A percentile compares a stretch with the other conserved stretches of the same genome.
phyloP scores from a whole-genome alignment of 345 rosid genomes.

The Populus simonii region DNA sequence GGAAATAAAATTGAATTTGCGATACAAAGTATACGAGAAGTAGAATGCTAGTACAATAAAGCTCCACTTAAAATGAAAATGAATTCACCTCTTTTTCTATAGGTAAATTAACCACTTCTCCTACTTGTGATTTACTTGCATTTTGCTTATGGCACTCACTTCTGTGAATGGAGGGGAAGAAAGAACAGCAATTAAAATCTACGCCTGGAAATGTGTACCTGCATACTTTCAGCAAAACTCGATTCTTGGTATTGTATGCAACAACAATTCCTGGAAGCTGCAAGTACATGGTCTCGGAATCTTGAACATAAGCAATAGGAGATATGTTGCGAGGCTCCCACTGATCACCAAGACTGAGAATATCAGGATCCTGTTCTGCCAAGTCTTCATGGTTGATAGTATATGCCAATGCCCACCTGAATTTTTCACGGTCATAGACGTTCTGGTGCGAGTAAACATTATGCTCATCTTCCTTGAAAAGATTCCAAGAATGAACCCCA shows the following conservation, averaged over 20 bases:
- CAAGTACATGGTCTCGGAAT: conserved; percentile 14
- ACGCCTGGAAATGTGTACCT: not conserved
- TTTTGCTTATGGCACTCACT: not conserved
- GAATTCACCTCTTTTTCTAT: not conserved
- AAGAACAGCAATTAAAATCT: conserved; percentile 4
- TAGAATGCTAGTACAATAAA: not conserved
- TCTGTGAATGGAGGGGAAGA: conserved; percentile 13
- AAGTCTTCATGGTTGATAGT: conserved; percentile 6
- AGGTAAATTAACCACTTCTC: not conserved
- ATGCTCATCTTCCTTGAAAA: conserved; percentile 19
- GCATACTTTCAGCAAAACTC: conserved; percentile 6
- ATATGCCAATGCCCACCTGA: conserved; percentile 17
- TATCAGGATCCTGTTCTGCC: not conserved
- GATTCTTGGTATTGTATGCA: conserved; percentile 13
- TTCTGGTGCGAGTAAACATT: not conserved
- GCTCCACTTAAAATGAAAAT: not conserved
- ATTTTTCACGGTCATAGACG: conserved; percentile 11
- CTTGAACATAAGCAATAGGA: conserved; percentile 13
- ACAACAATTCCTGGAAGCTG: conserved; percentile 14
- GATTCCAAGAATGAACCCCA: conserved; percentile 22
- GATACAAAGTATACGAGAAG: no score
- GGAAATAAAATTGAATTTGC: no score
- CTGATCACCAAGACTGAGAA: not conserved
- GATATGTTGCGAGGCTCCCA: conserved; percentile 6
- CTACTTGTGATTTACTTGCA: not conserved